Percentiles rank a stretch among this genome's conserved stretches.
Evolutionary conservation across 2,329 filamentous ascomycete species (phyloP).

Genomic region (Ceratocystis diversiconidia): DNA sequence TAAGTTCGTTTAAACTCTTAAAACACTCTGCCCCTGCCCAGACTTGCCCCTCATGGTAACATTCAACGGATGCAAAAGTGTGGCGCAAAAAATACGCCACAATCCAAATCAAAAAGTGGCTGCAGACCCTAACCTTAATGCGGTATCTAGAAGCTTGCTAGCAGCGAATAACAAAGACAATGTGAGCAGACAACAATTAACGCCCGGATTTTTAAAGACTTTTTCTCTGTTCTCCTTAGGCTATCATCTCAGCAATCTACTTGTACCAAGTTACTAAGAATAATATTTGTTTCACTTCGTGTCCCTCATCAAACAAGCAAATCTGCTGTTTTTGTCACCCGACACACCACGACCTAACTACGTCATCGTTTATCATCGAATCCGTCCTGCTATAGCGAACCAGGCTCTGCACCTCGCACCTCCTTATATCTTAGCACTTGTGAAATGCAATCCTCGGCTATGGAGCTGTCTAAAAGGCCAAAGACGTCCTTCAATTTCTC

Average conservation of each 20-base stretch:
- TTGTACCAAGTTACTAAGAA: not conserved
- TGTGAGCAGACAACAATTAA: not conserved
- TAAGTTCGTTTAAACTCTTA: not conserved
- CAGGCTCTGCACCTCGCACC: not conserved
- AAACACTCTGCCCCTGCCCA: not conserved
- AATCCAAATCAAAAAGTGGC: not conserved
- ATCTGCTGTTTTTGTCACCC: not conserved
- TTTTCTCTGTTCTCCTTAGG: no score
- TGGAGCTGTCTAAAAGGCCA: not conserved
- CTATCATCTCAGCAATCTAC: not conserved
- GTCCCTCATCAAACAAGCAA: not conserved
- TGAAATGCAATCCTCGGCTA: not conserved
- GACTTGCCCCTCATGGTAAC: not conserved
- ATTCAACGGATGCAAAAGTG: not conserved
- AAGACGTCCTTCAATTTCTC: not conserved
- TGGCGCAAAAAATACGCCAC: not conserved
- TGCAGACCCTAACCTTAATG: not conserved
- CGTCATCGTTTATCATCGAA: not conserved
- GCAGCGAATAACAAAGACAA: not conserved
- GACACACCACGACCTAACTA: not conserved
- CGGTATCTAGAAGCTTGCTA: not conserved
- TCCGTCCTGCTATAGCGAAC: not conserved
- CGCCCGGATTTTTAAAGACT: not conserved
- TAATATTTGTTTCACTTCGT: not conserved
- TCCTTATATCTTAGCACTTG: not conserved